Percentiles rank a stretch among this genome's conserved stretches.
Conservation (phyloP, 1,284 basidiomycete species). For the Abortiporus biennis region DNA sequence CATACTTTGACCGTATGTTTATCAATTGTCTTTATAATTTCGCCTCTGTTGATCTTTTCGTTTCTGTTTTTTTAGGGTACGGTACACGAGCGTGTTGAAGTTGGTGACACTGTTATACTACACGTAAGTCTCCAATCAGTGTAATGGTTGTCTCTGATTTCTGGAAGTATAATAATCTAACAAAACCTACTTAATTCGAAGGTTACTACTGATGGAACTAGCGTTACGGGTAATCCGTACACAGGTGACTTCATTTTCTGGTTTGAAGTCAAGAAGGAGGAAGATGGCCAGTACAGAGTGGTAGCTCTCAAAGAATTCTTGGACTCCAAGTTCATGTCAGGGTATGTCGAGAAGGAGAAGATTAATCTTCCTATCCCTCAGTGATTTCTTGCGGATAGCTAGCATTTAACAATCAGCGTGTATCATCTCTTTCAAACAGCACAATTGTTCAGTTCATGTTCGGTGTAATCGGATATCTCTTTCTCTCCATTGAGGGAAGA, state of each 20-base stretch:
- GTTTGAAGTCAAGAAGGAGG: not conserved
- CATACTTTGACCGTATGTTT: not conserved
- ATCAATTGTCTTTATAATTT: not conserved
- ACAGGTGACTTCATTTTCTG: conserved; percentile 1
- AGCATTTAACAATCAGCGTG: too few relatives aligned
- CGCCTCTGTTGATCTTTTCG: not conserved
- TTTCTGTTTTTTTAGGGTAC: too few relatives aligned
- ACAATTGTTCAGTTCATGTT: too few relatives aligned
- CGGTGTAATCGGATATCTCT: too few relatives aligned
- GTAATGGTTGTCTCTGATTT: too few relatives aligned
- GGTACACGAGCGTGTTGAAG: not conserved
- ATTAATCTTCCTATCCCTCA: too few relatives aligned
- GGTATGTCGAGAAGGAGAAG: not conserved
- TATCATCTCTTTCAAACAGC: too few relatives aligned
- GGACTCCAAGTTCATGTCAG: conserved; percentile 1
- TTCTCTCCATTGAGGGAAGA: too few relatives aligned
- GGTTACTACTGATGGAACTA: not conserved
- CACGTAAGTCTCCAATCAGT: not conserved
- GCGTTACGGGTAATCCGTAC: not conserved
- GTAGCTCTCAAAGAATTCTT: not conserved
- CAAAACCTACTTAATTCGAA: too few relatives aligned
- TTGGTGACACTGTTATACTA: not conserved
- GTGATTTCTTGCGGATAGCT: too few relatives aligned
- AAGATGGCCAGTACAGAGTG: not conserved
- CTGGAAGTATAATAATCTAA: not conserved